Percentiles rank a stretch among this genome's conserved stretches.
These are phyloP conservation scores for Fraxinus greggii DNA, from an alignment of 305 asterid genomes.

Conservation along the genomic window DNA sequence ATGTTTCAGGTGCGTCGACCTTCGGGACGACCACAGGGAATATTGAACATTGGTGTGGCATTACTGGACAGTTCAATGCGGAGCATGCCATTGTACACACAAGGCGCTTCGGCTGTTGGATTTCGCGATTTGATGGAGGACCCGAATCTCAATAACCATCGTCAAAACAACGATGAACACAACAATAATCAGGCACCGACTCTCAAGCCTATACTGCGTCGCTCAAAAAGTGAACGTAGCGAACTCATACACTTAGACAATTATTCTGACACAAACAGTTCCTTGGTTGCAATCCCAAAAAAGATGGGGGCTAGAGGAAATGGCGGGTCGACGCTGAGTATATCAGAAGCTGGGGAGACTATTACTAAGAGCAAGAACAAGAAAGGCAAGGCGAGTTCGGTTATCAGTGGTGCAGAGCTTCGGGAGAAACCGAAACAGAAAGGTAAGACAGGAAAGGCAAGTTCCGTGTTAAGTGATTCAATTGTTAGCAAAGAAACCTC, in stretches of 20 bases:
- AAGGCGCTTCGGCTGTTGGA: slow-evolving; percentile 59
- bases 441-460: slow-evolving; percentile 42
- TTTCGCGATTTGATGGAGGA: slow-evolving; percentile 58
- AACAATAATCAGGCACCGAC: not conserved
- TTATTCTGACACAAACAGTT: slow-evolving; percentile 36
- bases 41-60: slow-evolving; percentile 63
- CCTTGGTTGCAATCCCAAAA: slow-evolving; percentile 39
- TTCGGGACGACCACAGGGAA: slow-evolving; percentile 82
- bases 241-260: slow-evolving; percentile 43
- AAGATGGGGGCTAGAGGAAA: slow-evolving; percentile 32
- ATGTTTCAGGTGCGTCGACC: slow-evolving; percentile 53
- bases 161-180: not conserved
- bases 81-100: slow-evolving; percentile 47
- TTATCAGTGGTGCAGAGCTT: slow-evolving; percentile 60
- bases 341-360: slow-evolving; percentile 43
- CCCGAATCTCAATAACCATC: slow-evolving; percentile 17
- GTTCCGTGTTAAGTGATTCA: slow-evolving; percentile 65
- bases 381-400: slow-evolving; percentile 77
- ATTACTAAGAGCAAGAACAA: slow-evolving; percentile 27
- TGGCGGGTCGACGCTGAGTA: slow-evolving; percentile 43
- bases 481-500: slow-evolving; percentile 52
- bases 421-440: slow-evolving; percentile 37
- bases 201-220: slow-evolving; percentile 51
- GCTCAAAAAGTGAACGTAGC: slow-evolving; percentile 71
- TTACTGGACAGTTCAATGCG: slow-evolving; percentile 47